A percentile compares a stretch with the other conserved stretches of the same genome.
phyloP scores from a whole-genome alignment of 2,329 filamentous ascomycete genomes.

The Arthrobotrys conoides region DNA sequence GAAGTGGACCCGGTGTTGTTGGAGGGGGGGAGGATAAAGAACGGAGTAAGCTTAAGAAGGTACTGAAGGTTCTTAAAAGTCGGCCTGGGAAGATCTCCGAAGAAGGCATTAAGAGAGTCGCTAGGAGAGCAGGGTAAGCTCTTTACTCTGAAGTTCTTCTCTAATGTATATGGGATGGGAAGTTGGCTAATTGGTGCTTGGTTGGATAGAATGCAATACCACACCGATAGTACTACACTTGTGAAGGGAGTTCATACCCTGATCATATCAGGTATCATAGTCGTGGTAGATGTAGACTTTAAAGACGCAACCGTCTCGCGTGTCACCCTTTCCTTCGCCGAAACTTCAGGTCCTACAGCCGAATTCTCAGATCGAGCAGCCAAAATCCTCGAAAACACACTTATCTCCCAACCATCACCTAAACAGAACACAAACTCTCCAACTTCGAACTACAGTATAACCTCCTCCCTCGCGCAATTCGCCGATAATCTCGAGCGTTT shows the following conservation, averaged over 20 bases:
- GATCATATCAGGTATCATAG: constrained; percentile 75
- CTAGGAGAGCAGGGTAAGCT: constrained; percentile 73
- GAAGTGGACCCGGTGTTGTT: constrained; percentile 8
- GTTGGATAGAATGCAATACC: constrained; percentile 70
- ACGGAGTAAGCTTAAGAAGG: constrained; percentile 49
- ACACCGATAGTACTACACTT: constrained; percentile 72
- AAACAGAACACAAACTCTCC: not conserved
- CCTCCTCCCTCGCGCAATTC: constrained; percentile 79
- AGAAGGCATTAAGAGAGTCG: constrained; percentile 80
- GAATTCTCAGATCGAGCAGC: constrained; percentile 75
- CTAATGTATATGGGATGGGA: not conserved
- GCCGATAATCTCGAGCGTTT: constrained; percentile 79
- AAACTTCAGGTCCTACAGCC: constrained; percentile 73
- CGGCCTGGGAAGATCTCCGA: constrained; percentile 72
- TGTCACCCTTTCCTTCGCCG: constrained; percentile 76
- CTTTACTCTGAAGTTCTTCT: not conserved
- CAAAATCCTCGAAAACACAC: constrained; percentile 76
- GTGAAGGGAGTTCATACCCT: constrained; percentile 71
- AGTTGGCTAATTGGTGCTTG: constrained; percentile 27
- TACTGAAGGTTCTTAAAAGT: constrained; percentile 62
- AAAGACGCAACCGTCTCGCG: constrained; percentile 75
- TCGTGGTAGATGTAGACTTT: constrained; percentile 74
- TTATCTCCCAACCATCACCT: constrained; percentile 66
- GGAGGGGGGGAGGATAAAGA: constrained; percentile 50
- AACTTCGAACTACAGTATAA: constrained; percentile 72